Evolutionary conservation across 305 asterid species (phyloP).

Genomic region (Rubia tinctorum): DNA sequence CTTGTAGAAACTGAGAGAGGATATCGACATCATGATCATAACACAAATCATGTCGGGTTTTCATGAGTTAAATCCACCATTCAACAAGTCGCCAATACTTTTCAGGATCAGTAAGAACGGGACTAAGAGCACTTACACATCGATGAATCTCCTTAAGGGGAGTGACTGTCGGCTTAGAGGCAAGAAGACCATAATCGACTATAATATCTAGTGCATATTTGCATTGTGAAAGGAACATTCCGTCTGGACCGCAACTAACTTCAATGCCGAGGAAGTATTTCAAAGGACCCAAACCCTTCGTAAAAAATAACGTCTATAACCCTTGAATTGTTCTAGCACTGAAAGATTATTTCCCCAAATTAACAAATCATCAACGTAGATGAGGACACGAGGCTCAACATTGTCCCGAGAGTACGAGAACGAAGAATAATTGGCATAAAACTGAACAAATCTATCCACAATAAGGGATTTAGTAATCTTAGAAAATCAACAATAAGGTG

Average conservation of each 20-base stretch:
- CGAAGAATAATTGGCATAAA: too few species aligned
- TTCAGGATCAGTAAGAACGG: neutral
- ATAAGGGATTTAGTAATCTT: too few species aligned
- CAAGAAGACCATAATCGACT: too few species aligned
- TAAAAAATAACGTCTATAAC: neutral
- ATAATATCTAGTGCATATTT: slow-evolving; percentile 6
- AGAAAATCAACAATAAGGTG: too few species aligned
- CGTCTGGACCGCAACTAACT: neutral
- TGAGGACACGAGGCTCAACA: too few species aligned
- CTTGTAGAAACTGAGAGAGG: neutral
- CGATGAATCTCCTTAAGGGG: neutral
- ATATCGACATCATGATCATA: neutral
- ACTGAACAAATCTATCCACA: too few species aligned
- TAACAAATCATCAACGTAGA: too few species aligned
- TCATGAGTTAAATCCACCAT: neutral
- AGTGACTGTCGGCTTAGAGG: neutral
- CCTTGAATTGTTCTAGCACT: neutral
- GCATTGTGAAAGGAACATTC: neutral
- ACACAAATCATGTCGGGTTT: neutral
- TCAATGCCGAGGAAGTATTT: slow-evolving; percentile 1
- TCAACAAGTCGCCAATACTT: neutral
- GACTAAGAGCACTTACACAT: neutral
- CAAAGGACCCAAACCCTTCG: neutral
- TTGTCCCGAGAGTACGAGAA: too few species aligned
- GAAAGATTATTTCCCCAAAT: too few species aligned